phyloP scores from a whole-genome alignment of 768 basidiomycete genomes.

The Pleurotus eryngii region DNA sequence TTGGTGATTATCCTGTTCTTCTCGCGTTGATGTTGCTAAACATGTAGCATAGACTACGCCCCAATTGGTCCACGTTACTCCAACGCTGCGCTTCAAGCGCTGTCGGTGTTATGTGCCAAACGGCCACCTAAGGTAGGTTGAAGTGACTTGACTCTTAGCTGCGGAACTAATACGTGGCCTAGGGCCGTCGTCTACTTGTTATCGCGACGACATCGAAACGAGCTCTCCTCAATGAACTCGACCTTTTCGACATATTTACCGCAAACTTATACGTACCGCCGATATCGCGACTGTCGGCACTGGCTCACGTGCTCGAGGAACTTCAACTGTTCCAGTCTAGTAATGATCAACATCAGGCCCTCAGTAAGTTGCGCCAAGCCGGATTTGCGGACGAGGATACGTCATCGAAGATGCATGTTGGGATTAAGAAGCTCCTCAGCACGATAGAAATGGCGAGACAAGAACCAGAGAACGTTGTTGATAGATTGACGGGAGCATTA shows the following conservation, averaged over 20 bases:
- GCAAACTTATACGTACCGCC: constrained; percentile 83
- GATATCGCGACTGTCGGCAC: constrained; percentile 61
- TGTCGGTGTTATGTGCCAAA: constrained; percentile 84
- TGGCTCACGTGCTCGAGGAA: constrained; percentile 78
- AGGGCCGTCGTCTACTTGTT: constrained; percentile 90
- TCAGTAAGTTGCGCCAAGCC: constrained; percentile 68
- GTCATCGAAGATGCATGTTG: constrained; percentile 63
- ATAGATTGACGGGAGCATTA: constrained; percentile 61
- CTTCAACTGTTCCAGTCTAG: constrained; percentile 69
- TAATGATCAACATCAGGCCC: constrained; percentile 52
- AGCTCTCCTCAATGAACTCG: constrained; percentile 82
- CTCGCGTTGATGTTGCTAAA: not conserved
- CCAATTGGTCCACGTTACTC: constrained; percentile 97
- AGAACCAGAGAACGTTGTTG: constrained; percentile 81
- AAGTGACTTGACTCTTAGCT: not conserved
- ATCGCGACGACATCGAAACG: constrained; percentile 91
- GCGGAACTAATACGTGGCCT: not conserved
- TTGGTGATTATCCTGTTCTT: constrained; percentile 53
- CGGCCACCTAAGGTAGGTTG: constrained; percentile 83
- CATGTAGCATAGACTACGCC: constrained; percentile 72
- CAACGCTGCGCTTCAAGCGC: constrained; percentile 85
- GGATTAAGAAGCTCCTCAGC: constrained; percentile 91
- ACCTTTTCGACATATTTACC: constrained; percentile 87
- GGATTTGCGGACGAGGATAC: constrained; percentile 58
- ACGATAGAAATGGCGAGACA: constrained; percentile 96